Percentiles rank a stretch among this genome's conserved stretches.
These are phyloP conservation scores for Nigrograna mackinnonii DNA, from an alignment of 2,329 filamentous ascomycete genomes.

Conservation along the genomic window DNA sequence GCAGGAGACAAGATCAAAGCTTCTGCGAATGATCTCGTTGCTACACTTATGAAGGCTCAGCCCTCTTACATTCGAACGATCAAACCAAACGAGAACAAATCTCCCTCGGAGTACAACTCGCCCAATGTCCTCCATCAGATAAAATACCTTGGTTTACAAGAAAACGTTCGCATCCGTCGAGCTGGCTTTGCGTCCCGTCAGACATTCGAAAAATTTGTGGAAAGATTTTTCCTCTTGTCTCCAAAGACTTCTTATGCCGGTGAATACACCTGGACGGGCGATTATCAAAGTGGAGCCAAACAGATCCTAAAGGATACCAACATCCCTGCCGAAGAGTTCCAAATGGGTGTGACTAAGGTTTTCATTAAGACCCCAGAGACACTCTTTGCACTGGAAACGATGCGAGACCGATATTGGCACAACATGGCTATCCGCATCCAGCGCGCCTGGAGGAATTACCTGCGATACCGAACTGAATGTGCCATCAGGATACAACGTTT, in stretches of 20 bases:
- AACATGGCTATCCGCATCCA: constrained; percentile 99
- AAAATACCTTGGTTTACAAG: constrained; percentile 98
- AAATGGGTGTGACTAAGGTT: constrained; percentile 94
- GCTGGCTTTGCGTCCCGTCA: constrained; percentile 97
- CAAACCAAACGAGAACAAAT: constrained; percentile 99
- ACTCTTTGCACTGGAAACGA: constrained; percentile 92
- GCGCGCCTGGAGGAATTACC: constrained; percentile 93
- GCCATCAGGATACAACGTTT: constrained; percentile 93
- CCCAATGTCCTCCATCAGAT: constrained; percentile 96
- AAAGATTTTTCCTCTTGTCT: constrained; percentile 93
- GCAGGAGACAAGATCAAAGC: constrained; percentile 95
- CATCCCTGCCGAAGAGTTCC: constrained; percentile 93
- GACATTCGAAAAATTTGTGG: constrained; percentile 96
- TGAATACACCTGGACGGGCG: constrained; percentile 94
- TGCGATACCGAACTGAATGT: constrained; percentile 89
- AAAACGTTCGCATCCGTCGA: constrained; percentile 96
- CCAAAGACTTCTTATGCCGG: constrained; percentile 95
- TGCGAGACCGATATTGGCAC: constrained; percentile 98
- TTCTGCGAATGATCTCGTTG: constrained; percentile 92
- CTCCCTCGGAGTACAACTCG: constrained; percentile 86
- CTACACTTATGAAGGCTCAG: constrained; percentile 95
- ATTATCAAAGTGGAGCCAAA: constrained; percentile 81
- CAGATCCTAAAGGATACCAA: constrained; percentile 96
- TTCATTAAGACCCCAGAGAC: constrained; percentile 99
- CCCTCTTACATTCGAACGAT: constrained; percentile 99